Conservation (phyloP, 805 yeast genomes). For the Hanseniaspora vineae region DNA sequence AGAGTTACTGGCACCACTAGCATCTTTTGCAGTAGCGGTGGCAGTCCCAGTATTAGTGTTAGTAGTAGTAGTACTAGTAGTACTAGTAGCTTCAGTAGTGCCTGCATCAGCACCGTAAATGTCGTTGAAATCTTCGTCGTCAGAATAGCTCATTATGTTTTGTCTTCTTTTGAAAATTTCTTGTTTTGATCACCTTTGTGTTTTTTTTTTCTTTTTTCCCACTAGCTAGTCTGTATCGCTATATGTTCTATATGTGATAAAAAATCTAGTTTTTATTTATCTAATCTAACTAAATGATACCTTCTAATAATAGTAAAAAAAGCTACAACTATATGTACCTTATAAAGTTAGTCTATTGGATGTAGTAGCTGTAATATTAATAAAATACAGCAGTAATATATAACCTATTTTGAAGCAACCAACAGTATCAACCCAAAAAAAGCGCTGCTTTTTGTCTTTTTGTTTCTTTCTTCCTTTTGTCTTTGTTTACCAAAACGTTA, state of each 20-base stretch:
- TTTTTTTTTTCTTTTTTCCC: background rate
- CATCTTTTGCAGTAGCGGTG: conserved; percentile 1
- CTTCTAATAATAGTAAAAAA: background rate
- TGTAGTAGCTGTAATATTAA: too few relatives aligned
- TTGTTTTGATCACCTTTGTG: conserved; percentile 21
- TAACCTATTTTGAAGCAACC: background rate
- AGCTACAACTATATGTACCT: background rate
- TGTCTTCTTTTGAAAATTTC: conserved; percentile 65
- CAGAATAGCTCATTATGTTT: conserved; percentile 46
- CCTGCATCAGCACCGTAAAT: conserved; percentile 40
- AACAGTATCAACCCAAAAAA: background rate
- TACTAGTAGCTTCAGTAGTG: conserved; percentile 10
- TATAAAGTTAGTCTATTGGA: background rate
- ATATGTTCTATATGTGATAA: too few relatives aligned
- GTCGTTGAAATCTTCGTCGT: conserved; percentile 93
- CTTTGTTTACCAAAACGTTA: background rate
- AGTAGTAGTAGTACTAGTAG: conserved; percentile 2
- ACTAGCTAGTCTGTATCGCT: too few relatives aligned
- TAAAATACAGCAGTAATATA: background rate
- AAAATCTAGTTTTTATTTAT: too few relatives aligned
- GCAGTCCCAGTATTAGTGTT: conserved; percentile 10
- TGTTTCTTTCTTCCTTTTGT: background rate
- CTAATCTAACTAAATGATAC: background rate
- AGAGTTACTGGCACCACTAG: background rate
- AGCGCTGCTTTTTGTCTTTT: too few relatives aligned